phyloP scores from a whole-genome alignment of 2,329 filamentous ascomycete species.

The Ophiostoma sp. region DNA sequence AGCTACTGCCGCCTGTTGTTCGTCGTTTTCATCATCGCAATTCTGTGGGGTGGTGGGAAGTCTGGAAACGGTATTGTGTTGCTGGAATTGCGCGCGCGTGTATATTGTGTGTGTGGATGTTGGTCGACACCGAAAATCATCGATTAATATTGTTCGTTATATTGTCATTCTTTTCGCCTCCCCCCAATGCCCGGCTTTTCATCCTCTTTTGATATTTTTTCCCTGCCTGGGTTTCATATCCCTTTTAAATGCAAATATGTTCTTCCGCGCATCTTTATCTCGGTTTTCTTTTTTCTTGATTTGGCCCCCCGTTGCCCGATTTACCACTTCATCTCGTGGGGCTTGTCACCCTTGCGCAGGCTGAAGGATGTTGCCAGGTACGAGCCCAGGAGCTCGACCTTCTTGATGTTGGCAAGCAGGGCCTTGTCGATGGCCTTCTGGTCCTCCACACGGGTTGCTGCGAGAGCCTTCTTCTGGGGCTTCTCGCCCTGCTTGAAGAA shows the following conservation, averaged over 20 bases:
- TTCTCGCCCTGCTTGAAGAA: conserved; percentile 99
- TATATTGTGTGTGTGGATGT: background rate
- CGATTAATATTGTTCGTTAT: conserved; percentile 17
- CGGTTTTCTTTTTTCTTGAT: conserved; percentile 15
- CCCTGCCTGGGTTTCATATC: conserved; percentile 7
- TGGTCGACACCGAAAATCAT: conserved; percentile 17
- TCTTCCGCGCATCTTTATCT: conserved; percentile 13
- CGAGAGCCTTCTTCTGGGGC: conserved; percentile 96
- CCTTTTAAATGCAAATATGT: conserved; percentile 16
- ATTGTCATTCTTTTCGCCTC: conserved; percentile 13
- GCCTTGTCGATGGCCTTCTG: conserved; percentile 99
- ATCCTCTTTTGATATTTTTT: background rate
- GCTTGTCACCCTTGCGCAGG: conserved; percentile 98
- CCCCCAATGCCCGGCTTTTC: background rate
- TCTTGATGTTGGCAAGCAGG: conserved; percentile 93
- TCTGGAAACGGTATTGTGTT: background rate
- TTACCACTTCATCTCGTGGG: conserved; percentile 99
- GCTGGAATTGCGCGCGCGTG: background rate
- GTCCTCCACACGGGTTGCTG: conserved; percentile 86
- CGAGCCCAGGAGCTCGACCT: conserved; percentile 86
- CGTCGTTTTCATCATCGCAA: background rate
- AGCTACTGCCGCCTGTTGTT: background rate
- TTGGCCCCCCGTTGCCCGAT: background rate
- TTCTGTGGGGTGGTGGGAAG: background rate
- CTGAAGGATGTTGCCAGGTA: conserved; percentile 97